Conservation (phyloP, 2,329 filamentous ascomycete species). For the Pezicula rhizophila region DNA sequence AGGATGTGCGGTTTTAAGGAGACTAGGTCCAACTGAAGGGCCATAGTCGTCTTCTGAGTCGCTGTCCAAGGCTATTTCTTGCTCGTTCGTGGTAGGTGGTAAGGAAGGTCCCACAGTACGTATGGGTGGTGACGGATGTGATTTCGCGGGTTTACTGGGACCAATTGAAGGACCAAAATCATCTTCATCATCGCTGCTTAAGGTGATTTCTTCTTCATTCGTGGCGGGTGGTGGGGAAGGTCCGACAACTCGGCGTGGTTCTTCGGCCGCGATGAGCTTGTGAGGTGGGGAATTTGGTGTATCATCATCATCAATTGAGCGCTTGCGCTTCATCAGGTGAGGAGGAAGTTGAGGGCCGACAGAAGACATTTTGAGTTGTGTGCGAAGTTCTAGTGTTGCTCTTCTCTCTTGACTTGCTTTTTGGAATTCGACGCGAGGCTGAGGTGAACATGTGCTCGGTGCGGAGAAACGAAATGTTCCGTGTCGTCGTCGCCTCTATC, state of each 20-base stretch:
- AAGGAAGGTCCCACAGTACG: slow-evolving; percentile 8
- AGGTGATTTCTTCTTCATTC: slow-evolving; percentile 39
- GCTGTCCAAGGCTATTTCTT: slow-evolving; percentile 41
- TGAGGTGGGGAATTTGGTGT: slow-evolving; percentile 34
- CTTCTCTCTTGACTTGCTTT: slow-evolving; percentile 4
- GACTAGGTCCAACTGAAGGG: slow-evolving; percentile 3
- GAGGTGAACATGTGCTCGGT: neutral
- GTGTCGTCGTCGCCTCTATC: neutral
- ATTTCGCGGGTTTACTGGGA: slow-evolving; percentile 1
- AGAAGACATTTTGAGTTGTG: slow-evolving; percentile 20
- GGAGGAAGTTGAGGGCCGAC: slow-evolving; percentile 65
- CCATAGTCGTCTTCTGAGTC: slow-evolving; percentile 26
- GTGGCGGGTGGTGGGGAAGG: slow-evolving; percentile 27
- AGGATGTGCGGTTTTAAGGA: neutral
- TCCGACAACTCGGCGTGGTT: slow-evolving; percentile 16
- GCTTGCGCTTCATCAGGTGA: slow-evolving; percentile 59
- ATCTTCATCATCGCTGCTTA: slow-evolving; percentile 37
- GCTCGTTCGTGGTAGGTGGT: slow-evolving; percentile 32
- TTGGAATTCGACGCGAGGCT: neutral
- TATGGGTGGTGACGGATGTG: slow-evolving; percentile 25
- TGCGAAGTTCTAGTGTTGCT: neutral
- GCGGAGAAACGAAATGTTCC: neutral
- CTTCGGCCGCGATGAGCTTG: slow-evolving; percentile 34
- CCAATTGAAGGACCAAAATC: slow-evolving; percentile 19
- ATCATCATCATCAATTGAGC: slow-evolving; percentile 36